Evolutionary conservation across 192 early-diverging fungal genomes (phyloP).

Genomic region (Phlyctochytrium planicorne): DNA sequence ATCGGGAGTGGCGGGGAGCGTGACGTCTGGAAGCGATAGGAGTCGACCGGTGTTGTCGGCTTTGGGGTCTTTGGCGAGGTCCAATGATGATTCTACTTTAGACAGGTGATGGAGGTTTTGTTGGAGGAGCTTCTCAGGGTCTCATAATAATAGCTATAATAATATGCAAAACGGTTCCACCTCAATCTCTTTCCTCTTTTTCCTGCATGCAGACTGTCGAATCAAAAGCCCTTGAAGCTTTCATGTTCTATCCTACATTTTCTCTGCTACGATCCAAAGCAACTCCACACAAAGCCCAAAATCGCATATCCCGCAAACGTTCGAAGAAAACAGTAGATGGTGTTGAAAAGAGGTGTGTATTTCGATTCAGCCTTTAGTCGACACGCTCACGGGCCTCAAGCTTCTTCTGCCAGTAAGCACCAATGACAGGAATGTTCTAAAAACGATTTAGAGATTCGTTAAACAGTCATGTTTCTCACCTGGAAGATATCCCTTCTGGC

Average conservation of each 20-base stretch:
- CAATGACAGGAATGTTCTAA: constrained; percentile 43
- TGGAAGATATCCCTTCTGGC: constrained; percentile 37
- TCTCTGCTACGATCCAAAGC: background rate
- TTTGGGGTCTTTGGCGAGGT: constrained; percentile 4
- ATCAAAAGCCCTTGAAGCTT: background rate
- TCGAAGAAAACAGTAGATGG: too few species aligned
- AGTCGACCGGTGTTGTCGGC: background rate
- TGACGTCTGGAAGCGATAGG: background rate
- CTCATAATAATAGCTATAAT: too few species aligned
- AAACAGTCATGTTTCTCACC: constrained; percentile 7
- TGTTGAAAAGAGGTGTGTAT: too few species aligned
- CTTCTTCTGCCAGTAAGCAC: constrained; percentile 47
- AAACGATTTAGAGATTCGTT: background rate
- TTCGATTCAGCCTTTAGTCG: too few species aligned
- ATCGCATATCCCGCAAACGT: too few species aligned
- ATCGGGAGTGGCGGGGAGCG: background rate
- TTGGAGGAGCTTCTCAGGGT: too few species aligned
- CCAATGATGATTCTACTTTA: background rate
- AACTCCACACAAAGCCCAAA: background rate
- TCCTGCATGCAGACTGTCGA: background rate
- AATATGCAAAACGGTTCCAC: too few species aligned
- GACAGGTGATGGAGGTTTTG: too few species aligned
- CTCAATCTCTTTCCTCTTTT: background rate
- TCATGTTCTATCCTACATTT: background rate
- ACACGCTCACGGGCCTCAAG: constrained; percentile 31